Percentiles rank a stretch among this genome's conserved stretches.
These are phyloP conservation scores for Gymnopilus junonius DNA, from an alignment of 768 basidiomycete species.

Conservation along the genomic window DNA sequence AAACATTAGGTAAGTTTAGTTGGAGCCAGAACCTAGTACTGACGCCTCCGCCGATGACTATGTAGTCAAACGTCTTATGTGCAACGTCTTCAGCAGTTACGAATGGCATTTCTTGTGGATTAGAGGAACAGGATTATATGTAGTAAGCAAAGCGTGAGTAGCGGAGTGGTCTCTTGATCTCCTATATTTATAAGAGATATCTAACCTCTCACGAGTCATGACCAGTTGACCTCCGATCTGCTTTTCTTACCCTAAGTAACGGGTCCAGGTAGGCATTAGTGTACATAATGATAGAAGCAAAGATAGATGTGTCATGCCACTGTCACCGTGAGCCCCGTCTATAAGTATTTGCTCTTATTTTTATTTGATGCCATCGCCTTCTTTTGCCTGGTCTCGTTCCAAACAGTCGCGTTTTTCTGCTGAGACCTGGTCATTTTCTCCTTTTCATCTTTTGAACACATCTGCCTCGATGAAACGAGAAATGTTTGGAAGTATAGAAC, in stretches of 20 bases:
- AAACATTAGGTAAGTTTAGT: neutral
- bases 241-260: no score
- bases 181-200: no score
- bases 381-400: neutral
- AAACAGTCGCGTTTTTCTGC: neutral
- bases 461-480: neutral
- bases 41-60: conserved; percentile 24
- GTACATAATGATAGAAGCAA: no score
- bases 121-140: no score
- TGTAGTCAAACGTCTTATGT: conserved; percentile 17
- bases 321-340: no score
- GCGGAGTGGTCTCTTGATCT: no score
- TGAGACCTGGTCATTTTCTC: neutral
- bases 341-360: neutral
- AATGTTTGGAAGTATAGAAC: neutral
- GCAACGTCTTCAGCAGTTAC: conserved; percentile 6
- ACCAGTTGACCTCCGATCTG: no score
- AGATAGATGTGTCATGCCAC: neutral
- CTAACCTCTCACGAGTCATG: no score
- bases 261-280: no score
- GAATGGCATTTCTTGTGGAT: conserved; percentile 15
- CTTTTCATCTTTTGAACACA: neutral
- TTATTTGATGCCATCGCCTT: neutral
- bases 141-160: no score
- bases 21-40: neutral